Conservation (phyloP, 169 alveolate genomes). For the Babesia bovis region DNA sequence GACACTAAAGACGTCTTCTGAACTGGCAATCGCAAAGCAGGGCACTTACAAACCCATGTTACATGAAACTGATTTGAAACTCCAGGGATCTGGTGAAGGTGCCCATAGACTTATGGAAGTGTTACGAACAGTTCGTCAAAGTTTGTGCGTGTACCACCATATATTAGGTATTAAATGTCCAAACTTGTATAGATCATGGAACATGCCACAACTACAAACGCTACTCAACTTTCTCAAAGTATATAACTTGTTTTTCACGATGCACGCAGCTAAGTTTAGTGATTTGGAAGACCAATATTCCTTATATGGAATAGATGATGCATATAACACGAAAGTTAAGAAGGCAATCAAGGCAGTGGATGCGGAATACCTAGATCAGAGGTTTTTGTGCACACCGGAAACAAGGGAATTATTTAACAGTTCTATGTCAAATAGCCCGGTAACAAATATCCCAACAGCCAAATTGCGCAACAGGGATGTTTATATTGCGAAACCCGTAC, state of each 20-base stretch:
- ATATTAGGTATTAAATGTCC: neutral
- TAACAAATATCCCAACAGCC: neutral
- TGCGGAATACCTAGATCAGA: constrained; percentile 14
- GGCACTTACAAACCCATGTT: neutral
- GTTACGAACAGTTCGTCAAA: constrained; percentile 6
- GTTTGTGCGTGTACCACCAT: constrained; percentile 28
- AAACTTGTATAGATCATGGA: neutral
- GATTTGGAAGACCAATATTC: constrained; percentile 7
- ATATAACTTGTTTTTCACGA: neutral
- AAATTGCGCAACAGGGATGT: constrained; percentile 5
- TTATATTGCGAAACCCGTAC: neutral
- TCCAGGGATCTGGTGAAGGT: neutral
- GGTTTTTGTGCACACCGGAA: constrained; percentile 25
- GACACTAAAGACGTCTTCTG: neutral
- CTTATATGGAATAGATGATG: constrained; percentile 18
- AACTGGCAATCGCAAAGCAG: neutral
- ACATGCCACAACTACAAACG: constrained; percentile 1
- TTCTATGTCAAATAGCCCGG: too few species aligned
- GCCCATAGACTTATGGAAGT: constrained; percentile 20
- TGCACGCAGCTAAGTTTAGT: constrained; percentile 10
- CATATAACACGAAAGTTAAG: neutral
- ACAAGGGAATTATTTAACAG: neutral
- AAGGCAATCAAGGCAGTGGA: constrained; percentile 9
- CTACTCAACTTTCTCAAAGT: constrained; percentile 5
- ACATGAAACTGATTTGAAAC: neutral